phyloP scores from a whole-genome alignment of 2,329 filamentous ascomycete genomes.

The Fusarium longipes region DNA sequence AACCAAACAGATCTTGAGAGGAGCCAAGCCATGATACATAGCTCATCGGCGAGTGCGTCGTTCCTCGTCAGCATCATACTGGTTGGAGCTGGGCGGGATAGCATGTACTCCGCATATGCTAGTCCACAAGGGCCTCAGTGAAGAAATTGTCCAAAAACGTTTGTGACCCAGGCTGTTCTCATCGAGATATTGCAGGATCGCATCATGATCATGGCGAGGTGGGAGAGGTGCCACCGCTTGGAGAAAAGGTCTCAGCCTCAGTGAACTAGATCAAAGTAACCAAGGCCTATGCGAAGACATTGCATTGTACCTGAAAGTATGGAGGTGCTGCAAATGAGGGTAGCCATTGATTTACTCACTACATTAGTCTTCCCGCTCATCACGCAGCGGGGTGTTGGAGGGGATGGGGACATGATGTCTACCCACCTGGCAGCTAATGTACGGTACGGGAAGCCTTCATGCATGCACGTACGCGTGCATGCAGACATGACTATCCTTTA shows the following conservation, averaged over 20 bases:
- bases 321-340: conserved; percentile 34
- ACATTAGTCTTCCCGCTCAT: conserved; percentile 51
- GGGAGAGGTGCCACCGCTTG: conserved; percentile 25
- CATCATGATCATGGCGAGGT: conserved; percentile 36
- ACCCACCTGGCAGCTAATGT: conserved; percentile 47
- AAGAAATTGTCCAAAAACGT: conserved; percentile 29
- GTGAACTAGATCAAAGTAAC: not conserved
- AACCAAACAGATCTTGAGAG: conserved; percentile 45
- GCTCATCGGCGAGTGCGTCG: conserved; percentile 33
- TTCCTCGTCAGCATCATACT: conserved; percentile 42
- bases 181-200: conserved; percentile 45
- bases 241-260: conserved; percentile 17
- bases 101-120: conserved; percentile 44
- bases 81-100: conserved; percentile 39
- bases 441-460: conserved; percentile 39
- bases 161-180: conserved; percentile 39
- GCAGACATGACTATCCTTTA: conserved; percentile 38
- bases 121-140: conserved; percentile 39
- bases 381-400: conserved; percentile 44
- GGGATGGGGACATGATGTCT: conserved; percentile 37
- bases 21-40: conserved; percentile 38
- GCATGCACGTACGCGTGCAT: conserved; percentile 42
- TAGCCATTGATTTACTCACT: conserved; percentile 40
- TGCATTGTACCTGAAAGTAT: conserved; percentile 3
- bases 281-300: not conserved